A percentile compares a stretch with the other conserved stretches of the same genome.
phyloP scores from a whole-genome alignment of 1,284 basidiomycete genomes.

The Ganoderma leucocontextum region DNA sequence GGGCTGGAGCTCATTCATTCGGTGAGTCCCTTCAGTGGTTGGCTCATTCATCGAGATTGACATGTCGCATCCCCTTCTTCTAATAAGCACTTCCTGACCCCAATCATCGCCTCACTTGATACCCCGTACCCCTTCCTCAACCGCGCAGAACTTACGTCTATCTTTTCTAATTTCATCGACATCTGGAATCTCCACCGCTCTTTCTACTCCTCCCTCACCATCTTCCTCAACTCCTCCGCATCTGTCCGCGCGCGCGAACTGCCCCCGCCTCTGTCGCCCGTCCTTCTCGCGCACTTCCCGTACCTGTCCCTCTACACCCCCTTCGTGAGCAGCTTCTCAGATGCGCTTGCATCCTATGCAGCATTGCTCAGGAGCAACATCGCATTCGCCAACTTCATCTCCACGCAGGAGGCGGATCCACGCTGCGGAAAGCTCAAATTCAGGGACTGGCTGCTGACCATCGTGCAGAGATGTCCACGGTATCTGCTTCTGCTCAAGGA shows the following conservation, averaged over 20 bases:
- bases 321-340: slow-evolving; percentile 80
- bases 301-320: slow-evolving; percentile 79
- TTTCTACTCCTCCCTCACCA: slow-evolving; percentile 70
- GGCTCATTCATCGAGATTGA: neutral
- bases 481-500: slow-evolving; percentile 86
- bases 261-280: slow-evolving; percentile 51
- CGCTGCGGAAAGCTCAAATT: slow-evolving; percentile 79
- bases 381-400: slow-evolving; percentile 69
- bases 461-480: slow-evolving; percentile 87
- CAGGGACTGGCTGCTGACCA: slow-evolving; percentile 85
- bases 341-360: slow-evolving; percentile 65
- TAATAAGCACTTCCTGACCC: slow-evolving; percentile 77
- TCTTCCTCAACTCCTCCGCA: slow-evolving; percentile 49
- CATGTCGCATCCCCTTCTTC: neutral
- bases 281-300: slow-evolving; percentile 58
- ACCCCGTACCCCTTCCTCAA: slow-evolving; percentile 72
- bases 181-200: slow-evolving; percentile 90
- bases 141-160: slow-evolving; percentile 71
- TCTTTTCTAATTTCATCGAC: slow-evolving; percentile 92
- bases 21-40: slow-evolving; percentile 52
- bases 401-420: slow-evolving; percentile 66
- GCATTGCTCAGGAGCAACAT: slow-evolving; percentile 58
- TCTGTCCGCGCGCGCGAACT: slow-evolving; percentile 28
- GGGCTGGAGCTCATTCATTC: slow-evolving; percentile 84
- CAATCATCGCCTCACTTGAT: slow-evolving; percentile 76